Conservation (phyloP, 1,284 basidiomycete species). For the Salmacisia buchloeana region DNA sequence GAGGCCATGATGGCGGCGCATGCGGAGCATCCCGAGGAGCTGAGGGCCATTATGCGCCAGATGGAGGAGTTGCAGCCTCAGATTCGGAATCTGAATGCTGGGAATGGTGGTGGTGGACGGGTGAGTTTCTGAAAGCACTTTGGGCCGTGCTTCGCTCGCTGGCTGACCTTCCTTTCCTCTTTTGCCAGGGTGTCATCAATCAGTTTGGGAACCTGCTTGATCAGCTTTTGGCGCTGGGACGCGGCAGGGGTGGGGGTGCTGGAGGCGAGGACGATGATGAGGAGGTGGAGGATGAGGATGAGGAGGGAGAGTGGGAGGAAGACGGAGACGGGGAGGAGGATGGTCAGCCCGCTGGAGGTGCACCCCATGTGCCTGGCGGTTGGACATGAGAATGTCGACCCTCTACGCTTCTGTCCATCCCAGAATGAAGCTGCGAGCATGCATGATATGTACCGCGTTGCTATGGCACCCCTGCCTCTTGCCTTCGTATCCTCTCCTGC, state of each 20-base stretch:
- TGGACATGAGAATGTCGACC: background rate
- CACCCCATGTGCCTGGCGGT: background rate
- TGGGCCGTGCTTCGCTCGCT: background rate
- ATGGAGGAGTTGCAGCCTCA: conserved; percentile 15
- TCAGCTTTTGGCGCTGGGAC: background rate
- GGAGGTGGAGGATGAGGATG: conserved; percentile 11
- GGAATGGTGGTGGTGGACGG: conserved; percentile 17
- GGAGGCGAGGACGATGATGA: conserved; percentile 10
- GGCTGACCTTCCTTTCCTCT: background rate
- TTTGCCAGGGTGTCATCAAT: conserved; percentile 25
- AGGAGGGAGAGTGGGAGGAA: conserved; percentile 11
- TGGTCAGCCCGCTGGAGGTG: background rate
- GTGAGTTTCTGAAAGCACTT: no score
- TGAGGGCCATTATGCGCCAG: background rate
- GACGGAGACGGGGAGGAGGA: conserved; percentile 9
- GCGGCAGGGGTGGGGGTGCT: conserved; percentile 5
- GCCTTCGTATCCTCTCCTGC: conserved; percentile 8
- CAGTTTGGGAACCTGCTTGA: conserved; percentile 29
- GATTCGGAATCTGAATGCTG: conserved; percentile 17
- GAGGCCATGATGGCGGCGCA: conserved; percentile 17
- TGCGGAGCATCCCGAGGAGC: background rate
- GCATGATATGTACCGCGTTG: background rate
- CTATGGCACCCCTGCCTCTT: background rate
- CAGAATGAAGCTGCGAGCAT: background rate
- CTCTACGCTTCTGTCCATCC: no score